phyloP scores from a whole-genome alignment of 768 basidiomycete genomes.

The Auricularia sp. region DNA sequence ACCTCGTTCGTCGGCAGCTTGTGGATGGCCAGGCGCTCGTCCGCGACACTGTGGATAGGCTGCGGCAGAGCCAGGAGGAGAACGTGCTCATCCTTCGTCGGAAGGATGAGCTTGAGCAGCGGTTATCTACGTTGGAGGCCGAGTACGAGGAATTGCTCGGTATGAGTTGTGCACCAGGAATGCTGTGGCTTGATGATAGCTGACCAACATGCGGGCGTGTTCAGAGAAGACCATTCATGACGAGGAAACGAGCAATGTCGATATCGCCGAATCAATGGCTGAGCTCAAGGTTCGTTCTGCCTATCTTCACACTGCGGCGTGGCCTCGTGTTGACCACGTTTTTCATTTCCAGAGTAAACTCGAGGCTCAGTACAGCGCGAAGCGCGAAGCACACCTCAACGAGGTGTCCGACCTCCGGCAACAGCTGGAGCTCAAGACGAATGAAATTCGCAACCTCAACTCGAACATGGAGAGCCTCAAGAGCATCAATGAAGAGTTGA shows the following conservation, averaged over 20 bases:
- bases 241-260: conserved; percentile 76
- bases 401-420: conserved; percentile 83
- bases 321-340: conserved; percentile 8
- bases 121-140: conserved; percentile 70
- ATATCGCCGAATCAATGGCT: conserved; percentile 71
- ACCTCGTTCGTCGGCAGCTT: conserved; percentile 75
- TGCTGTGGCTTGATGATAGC: conserved; percentile 10
- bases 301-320: conserved; percentile 2
- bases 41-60: conserved; percentile 80
- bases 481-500: conserved; percentile 94
- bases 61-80: conserved; percentile 87
- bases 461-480: conserved; percentile 86
- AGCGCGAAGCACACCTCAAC: conserved; percentile 77
- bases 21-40: conserved; percentile 79
- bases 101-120: conserved; percentile 77
- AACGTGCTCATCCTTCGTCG: conserved; percentile 73
- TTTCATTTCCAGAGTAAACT: conserved; percentile 68
- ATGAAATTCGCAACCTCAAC: conserved; percentile 76
- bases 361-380: conserved; percentile 86
- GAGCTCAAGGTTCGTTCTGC: conserved; percentile 71
- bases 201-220: conserved; percentile 2
- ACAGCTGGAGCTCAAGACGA: conserved; percentile 74
- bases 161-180: conserved; percentile 26
- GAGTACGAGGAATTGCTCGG: conserved; percentile 97
- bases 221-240: conserved; percentile 87